phyloP scores from a whole-genome alignment of 768 basidiomycete species.

The Mycena rosella region DNA sequence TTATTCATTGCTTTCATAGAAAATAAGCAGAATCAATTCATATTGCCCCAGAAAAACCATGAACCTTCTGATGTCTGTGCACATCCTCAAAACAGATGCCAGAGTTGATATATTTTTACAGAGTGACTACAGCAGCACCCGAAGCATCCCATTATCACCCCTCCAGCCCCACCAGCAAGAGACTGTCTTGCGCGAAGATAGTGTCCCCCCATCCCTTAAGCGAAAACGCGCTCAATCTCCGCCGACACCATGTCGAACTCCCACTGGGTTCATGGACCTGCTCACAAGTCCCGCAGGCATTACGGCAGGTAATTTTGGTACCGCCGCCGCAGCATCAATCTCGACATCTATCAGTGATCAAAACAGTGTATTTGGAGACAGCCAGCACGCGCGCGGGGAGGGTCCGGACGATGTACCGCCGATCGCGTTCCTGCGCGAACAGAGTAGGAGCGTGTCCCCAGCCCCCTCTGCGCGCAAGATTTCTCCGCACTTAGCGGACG shows the following conservation, averaged over 20 bases:
- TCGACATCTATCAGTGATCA: not conserved
- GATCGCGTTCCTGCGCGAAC: conserved; percentile 28
- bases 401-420: conserved; percentile 14
- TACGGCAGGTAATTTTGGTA: not conserved
- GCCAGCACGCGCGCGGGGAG: not conserved
- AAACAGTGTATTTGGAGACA: not conserved
- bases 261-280: not conserved
- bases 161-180: not conserved
- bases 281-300: too few relatives aligned
- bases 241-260: not conserved
- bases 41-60: not conserved
- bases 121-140: not conserved
- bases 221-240: not conserved
- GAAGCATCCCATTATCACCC: not conserved
- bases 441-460: not conserved
- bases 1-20: not conserved
- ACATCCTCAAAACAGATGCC: too few relatives aligned
- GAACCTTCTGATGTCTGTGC: not conserved
- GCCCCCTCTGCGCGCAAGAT: not conserved
- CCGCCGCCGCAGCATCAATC: not conserved
- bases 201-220: not conserved
- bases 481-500: too few relatives aligned
- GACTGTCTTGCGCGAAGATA: not conserved
- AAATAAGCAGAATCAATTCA: not conserved
- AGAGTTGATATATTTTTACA: too few relatives aligned